phyloP scores from a whole-genome alignment of 176 grass and related monocot species.

The Oryza glaberrima region DNA sequence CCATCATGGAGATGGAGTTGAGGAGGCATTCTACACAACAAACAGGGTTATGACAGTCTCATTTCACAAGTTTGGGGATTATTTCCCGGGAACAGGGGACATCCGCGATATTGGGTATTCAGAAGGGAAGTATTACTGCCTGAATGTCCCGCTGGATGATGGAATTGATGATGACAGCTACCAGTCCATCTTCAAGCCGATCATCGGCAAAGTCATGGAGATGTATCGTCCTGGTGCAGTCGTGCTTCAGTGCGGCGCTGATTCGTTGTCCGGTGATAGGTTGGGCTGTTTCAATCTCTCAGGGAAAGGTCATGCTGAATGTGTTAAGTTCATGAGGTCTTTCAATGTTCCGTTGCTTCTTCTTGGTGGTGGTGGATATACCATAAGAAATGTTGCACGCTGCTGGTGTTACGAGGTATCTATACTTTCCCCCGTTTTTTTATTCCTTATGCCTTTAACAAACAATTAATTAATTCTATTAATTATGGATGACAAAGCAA shows the following conservation, averaged over 20 bases:
- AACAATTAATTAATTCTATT: background rate
- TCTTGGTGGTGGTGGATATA: constrained; percentile 93
- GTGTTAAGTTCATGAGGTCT: constrained; percentile 91
- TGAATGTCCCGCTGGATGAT: constrained; percentile 88
- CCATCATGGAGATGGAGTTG: constrained; percentile 90
- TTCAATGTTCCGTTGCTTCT: constrained; percentile 93
- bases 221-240: constrained; percentile 78
- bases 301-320: constrained; percentile 84
- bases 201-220: constrained; percentile 90
- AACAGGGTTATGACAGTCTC: constrained; percentile 96
- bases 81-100: constrained; percentile 89
- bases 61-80: constrained; percentile 93
- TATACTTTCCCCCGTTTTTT: background rate
- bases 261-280: constrained; percentile 87
- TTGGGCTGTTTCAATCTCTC: constrained; percentile 94
- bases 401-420: constrained; percentile 98
- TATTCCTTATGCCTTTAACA: background rate
- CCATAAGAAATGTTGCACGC: constrained; percentile 90
- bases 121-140: constrained; percentile 85
- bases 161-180: constrained; percentile 96
- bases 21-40: constrained; percentile 93
- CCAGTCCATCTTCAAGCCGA: constrained; percentile 87
- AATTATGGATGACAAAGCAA: constrained; percentile 10
- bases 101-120: constrained; percentile 69
- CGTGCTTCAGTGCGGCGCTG: constrained; percentile 91